A percentile compares a stretch with the other conserved stretches of the same genome.
phyloP scores from a whole-genome alignment of 2,329 filamentous ascomycete genomes.

The Rachicladosporium sp. region DNA sequence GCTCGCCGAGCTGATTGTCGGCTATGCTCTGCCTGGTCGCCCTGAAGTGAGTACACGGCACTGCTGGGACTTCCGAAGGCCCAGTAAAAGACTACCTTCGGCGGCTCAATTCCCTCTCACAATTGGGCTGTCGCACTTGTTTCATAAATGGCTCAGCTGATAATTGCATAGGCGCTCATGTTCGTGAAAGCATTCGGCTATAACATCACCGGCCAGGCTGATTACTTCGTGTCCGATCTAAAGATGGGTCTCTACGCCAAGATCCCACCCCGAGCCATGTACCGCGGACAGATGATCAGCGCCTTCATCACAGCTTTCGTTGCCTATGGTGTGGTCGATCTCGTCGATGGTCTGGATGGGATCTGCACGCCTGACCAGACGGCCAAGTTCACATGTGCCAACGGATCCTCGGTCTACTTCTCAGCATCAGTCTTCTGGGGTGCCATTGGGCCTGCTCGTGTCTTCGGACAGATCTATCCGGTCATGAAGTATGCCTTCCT shows the following conservation, averaged over 20 bases:
- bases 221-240: conserved; percentile 29
- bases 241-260: conserved; percentile 34
- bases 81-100: too few relatives aligned
- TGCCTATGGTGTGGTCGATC: conserved; percentile 31
- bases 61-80: too few relatives aligned
- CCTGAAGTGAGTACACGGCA: too few relatives aligned
- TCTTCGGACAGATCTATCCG: too few relatives aligned
- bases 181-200: conserved; percentile 30
- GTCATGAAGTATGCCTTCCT: too few relatives aligned
- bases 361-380: conserved; percentile 11
- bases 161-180: conserved; percentile 22
- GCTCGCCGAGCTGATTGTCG: too few relatives aligned
- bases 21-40: too few relatives aligned
- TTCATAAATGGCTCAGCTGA: too few relatives aligned
- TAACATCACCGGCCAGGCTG: conserved; percentile 28
- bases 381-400: conserved; percentile 11
- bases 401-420: conserved; percentile 12
- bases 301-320: conserved; percentile 28
- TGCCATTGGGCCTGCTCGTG: conserved; percentile 11
- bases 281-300: conserved; percentile 32
- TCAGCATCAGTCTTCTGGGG: conserved; percentile 15
- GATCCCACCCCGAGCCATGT: conserved; percentile 30
- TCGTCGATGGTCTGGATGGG: conserved; percentile 27
- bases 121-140: too few relatives aligned
- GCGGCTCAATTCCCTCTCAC: too few relatives aligned